A percentile compares a stretch with the other conserved stretches of the same genome.
Evolutionary conservation across 768 basidiomycete genomes (phyloP).

Genomic region (Kwoniella heveanensis): DNA sequence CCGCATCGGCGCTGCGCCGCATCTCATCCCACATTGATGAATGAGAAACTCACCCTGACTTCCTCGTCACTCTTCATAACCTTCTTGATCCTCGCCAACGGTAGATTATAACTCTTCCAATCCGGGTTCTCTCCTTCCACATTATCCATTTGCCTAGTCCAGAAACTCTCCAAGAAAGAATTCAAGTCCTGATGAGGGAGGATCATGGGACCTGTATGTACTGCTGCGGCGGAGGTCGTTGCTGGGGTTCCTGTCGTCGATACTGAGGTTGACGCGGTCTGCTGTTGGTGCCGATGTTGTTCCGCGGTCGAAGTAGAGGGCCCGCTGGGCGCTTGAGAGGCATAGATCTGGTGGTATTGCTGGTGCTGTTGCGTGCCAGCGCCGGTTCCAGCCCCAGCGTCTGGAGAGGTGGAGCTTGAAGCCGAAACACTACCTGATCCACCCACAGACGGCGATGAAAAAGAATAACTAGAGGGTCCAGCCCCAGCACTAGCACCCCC

Average conservation of each 20-base stretch:
- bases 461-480: slow-evolving; percentile 8
- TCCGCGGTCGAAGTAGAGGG: not conserved
- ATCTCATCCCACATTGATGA: too few relatives aligned
- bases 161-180: slow-evolving; percentile 81
- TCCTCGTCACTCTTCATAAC: slow-evolving; percentile 88
- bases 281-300: not conserved
- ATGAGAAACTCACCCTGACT: slow-evolving; percentile 80
- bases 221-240: not conserved
- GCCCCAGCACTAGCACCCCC: not conserved
- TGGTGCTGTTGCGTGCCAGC: not conserved
- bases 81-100: slow-evolving; percentile 95
- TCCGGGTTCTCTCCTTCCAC: slow-evolving; percentile 88
- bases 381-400: not conserved
- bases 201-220: slow-evolving; percentile 63
- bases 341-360: not conserved
- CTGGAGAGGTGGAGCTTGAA: not conserved
- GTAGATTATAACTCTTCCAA: slow-evolving; percentile 63
- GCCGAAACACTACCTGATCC: not conserved
- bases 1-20: too few relatives aligned
- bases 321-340: not conserved
- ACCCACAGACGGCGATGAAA: slow-evolving; percentile 3
- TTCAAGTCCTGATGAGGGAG: slow-evolving; percentile 83
- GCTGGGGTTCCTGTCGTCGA: not conserved
- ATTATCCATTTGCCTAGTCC: slow-evolving; percentile 82
- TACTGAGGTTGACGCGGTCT: slow-evolving; percentile 5